phyloP scores from a whole-genome alignment of 495 filamentous ascomycete genomes.

The Neurospora sp. region DNA sequence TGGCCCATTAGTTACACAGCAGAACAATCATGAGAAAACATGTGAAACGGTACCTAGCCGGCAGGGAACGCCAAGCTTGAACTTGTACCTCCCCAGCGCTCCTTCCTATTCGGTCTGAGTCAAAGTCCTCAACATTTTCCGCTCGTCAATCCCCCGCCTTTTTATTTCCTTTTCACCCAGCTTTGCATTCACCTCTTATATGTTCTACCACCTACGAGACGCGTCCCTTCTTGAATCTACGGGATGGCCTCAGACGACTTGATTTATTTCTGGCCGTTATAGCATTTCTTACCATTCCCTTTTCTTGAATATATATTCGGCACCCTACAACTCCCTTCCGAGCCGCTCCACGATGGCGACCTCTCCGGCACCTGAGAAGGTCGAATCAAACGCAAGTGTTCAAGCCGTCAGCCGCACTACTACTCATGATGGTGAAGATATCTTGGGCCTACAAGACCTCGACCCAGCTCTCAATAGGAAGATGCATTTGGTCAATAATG shows the following conservation, averaged over 20 bases:
- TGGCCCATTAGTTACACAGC: background rate
- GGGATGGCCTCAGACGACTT: background rate
- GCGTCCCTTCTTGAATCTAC: too few relatives aligned
- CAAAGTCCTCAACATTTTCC: too few relatives aligned
- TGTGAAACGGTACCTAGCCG: background rate
- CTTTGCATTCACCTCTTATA: background rate
- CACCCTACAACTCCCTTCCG: background rate
- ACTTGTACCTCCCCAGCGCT: background rate
- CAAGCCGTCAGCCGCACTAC: background rate
- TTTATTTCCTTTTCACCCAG: background rate
- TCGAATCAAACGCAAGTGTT: background rate
- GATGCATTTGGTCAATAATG: conserved; percentile 62
- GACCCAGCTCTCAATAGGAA: conserved; percentile 58
- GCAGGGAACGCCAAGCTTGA: background rate
- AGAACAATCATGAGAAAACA: too few relatives aligned
- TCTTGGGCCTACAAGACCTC: conserved; percentile 40
- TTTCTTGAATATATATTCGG: background rate
- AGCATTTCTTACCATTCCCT: background rate
- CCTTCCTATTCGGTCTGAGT: background rate
- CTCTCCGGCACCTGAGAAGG: background rate
- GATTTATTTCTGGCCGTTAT: background rate
- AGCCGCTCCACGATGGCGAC: background rate
- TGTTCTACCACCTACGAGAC: too few relatives aligned
- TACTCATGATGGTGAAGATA: conserved; percentile 23
- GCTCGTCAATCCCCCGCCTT: background rate